phyloP scores from a whole-genome alignment of 2,329 filamentous ascomycete genomes.

The Epicoccum nigrum region DNA sequence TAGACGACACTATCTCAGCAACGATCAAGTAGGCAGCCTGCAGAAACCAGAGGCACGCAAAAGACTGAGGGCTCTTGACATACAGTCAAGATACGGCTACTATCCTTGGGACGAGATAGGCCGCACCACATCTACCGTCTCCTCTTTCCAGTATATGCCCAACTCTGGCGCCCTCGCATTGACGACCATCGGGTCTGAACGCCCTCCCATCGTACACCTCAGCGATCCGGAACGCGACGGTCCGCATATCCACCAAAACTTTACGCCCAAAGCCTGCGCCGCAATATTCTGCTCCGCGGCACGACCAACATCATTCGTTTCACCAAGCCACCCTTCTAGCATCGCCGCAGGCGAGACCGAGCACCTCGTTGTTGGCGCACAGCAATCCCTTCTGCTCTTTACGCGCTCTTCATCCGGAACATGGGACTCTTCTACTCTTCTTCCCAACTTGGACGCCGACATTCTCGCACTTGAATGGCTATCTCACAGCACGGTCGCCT shows the following conservation, averaged over 20 bases:
- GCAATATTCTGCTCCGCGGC: constrained; percentile 39
- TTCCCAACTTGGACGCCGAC: constrained; percentile 29
- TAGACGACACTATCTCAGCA: constrained; percentile 12
- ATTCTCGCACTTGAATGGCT: constrained; percentile 46
- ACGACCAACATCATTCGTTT: constrained; percentile 25
- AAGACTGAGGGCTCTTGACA: constrained; percentile 4
- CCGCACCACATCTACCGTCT: constrained; percentile 37
- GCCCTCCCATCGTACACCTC: constrained; percentile 36
- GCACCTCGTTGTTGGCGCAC: constrained; percentile 42
- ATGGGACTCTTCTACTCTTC: constrained; percentile 25
- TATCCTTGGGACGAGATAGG: constrained; percentile 30
- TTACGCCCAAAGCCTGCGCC: constrained; percentile 31
- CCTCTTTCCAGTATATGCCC: constrained; percentile 38
- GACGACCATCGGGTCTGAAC: constrained; percentile 39
- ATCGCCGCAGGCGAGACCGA: constrained; percentile 32
- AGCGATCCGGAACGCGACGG: constrained; percentile 34
- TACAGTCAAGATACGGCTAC: constrained; percentile 23
- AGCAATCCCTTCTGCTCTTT: constrained; percentile 33
- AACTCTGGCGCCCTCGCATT: constrained; percentile 36
- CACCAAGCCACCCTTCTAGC: constrained; percentile 15
- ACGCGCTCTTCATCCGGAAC: constrained; percentile 24
- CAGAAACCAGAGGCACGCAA: neutral
- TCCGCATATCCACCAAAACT: constrained; percentile 36
- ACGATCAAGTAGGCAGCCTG: constrained; percentile 3
- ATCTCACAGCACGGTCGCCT: constrained; percentile 33